phyloP scores from a whole-genome alignment of 768 basidiomycete genomes.

The Collybiopsis confluens region DNA sequence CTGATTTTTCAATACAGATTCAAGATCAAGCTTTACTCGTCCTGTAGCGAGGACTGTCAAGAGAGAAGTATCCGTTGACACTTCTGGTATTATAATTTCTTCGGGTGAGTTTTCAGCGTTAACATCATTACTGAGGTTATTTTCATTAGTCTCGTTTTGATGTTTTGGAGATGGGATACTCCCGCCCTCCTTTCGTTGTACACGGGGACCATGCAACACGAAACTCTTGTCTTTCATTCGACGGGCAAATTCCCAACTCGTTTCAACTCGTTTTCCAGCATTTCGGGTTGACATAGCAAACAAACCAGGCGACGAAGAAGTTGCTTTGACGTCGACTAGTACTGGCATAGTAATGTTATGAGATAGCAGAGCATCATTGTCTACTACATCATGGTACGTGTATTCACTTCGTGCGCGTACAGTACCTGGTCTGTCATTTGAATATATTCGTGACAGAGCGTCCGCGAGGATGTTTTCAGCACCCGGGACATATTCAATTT shows the following conservation, averaged over 20 bases:
- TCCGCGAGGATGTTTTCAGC: background rate
- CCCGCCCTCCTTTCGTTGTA: constrained; percentile 5
- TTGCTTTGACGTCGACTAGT: no score
- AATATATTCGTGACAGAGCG: no score
- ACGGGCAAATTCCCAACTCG: background rate
- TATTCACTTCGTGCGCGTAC: no score
- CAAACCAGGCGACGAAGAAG: background rate
- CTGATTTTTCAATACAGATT: constrained; percentile 11
- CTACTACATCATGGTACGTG: no score
- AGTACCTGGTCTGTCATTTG: no score
- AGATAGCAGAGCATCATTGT: no score
- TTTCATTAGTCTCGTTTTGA: background rate
- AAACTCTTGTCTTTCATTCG: background rate
- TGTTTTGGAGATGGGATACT: background rate
- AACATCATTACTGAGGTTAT: background rate
- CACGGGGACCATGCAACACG: constrained; percentile 12
- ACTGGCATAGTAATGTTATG: no score
- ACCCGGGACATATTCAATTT: background rate
- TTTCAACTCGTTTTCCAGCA: background rate
- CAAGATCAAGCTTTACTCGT: background rate
- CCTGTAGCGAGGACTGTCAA: constrained; percentile 6
- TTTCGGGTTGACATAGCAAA: background rate
- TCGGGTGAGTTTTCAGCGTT: background rate
- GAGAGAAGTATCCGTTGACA: constrained; percentile 1
- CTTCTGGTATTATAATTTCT: no score